Percentiles rank a stretch among this genome's conserved stretches.
phyloP scores from a whole-genome alignment of 2,329 filamentous ascomycete genomes.

The Colletotrichum aenigma region DNA sequence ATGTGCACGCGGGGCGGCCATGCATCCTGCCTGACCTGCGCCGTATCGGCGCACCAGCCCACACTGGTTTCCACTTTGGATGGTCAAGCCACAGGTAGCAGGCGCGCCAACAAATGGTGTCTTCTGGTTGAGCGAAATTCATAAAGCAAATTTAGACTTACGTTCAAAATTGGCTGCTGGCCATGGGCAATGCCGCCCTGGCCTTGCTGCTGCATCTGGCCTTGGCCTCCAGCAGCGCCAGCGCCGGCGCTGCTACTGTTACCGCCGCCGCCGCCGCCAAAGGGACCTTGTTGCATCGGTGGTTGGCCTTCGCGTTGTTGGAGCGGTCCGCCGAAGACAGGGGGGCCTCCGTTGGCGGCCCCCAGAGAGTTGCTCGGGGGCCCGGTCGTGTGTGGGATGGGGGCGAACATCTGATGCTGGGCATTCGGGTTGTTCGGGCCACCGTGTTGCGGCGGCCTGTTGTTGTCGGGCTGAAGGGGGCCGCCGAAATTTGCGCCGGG shows the following conservation, averaged over 20 bases:
- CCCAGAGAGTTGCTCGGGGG: constrained; percentile 59
- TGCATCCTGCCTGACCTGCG: constrained; percentile 14
- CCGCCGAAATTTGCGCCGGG: constrained; percentile 58
- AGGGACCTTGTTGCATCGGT: constrained; percentile 65
- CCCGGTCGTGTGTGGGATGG: constrained; percentile 54
- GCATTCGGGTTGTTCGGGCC: constrained; percentile 49
- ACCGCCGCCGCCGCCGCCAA: constrained; percentile 27
- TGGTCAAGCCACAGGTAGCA: constrained; percentile 13
- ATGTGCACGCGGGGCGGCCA: constrained; percentile 5
- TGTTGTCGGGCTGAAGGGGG: constrained; percentile 57
- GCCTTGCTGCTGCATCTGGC: constrained; percentile 67
- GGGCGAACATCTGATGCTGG: constrained; percentile 63
- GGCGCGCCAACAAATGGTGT: neutral
- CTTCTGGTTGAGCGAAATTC: neutral
- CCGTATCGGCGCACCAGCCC: constrained; percentile 18
- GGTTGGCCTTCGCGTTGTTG: constrained; percentile 61
- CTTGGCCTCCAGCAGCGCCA: constrained; percentile 57
- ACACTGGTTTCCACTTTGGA: constrained; percentile 19
- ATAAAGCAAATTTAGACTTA: constrained; percentile 40
- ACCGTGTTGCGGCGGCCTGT: constrained; percentile 54
- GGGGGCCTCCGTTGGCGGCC: constrained; percentile 62
- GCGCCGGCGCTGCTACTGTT: constrained; percentile 37
- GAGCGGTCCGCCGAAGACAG: constrained; percentile 73
- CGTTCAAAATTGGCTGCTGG: constrained; percentile 77
- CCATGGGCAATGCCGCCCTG: constrained; percentile 18